Base-by-base conservation (phyloP, 148 eudicot genomes). In the Dianthus caryophyllus region DNA sequence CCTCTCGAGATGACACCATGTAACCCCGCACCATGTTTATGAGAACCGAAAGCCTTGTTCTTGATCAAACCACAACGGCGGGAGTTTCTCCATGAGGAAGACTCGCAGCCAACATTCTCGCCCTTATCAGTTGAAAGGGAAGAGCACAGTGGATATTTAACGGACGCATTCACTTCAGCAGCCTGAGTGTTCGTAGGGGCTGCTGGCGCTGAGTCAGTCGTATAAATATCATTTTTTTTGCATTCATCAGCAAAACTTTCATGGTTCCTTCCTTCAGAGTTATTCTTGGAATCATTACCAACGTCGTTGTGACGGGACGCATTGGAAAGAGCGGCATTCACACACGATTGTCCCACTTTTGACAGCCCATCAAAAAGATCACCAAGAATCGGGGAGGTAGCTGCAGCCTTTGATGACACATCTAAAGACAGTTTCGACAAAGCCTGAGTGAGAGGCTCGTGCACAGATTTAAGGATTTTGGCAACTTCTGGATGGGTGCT, bases 401-500 rank as follows among this genome's bases (percentile, higher is more conserved):
- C 48, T 33, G 76, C 65, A 71, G 85, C 81, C 67, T 80, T 81
- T 31, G 84, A 53, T 1, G 86, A 82, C 75, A 87, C 46, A 20
- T 84, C 90, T 62, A 26, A 29, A 1, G 85, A 80, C 17, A 85
- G 67, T 62, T 79, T 89, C 48, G 75, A 47, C 6, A 92, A 49
- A 16, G 70, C 54, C 74, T 82, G 84, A 30, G 80, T 76, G 0
- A 84, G 25, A 33, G 91, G 86, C 75, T 79, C 89, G 2, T 93
- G 94, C 16, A 85, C 70, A 61, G 83, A 65, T 50, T 80, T 84
- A 49, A 87, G 25, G 36, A 80, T 41, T 49, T 83, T 85, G 73
- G 83, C 69, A 64, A 76, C 73, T 59, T 69, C 54, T 4, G 71
- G 44, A 56, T 79, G 68, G 29, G 65, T 30, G 54, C 62, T 74